Evolutionary conservation across 305 asterid genomes (phyloP).

Genomic region (Fraxinus paxiana): DNA sequence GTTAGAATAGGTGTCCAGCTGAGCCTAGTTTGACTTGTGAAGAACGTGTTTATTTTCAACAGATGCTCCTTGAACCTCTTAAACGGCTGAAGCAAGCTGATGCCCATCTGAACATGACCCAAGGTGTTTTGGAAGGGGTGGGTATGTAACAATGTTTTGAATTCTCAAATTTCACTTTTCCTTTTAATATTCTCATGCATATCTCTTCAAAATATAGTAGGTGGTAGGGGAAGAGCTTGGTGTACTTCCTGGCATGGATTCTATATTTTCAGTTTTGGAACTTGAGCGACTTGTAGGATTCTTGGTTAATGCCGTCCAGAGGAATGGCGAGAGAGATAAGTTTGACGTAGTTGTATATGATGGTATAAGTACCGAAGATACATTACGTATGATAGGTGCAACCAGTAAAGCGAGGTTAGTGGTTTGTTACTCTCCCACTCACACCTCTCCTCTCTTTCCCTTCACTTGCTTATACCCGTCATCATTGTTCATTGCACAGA

Average conservation of each 20-base stretch:
- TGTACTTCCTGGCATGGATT: conserved; percentile 96
- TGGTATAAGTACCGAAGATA: conserved; percentile 82
- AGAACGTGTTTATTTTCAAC: conserved; percentile 25
- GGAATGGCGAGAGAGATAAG: conserved; percentile 35
- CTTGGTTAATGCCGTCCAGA: conserved; percentile 31
- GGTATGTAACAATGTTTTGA: conserved; percentile 45
- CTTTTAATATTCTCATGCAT: conserved; percentile 12
- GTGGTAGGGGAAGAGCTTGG: conserved; percentile 96
- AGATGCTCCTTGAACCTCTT: conserved; percentile 95
- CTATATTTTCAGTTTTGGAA: conserved; percentile 70
- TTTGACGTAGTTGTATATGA: conserved; percentile 73
- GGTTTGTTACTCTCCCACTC: conserved; percentile 9
- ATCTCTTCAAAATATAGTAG: conserved; percentile 42
- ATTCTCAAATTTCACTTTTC: background rate
- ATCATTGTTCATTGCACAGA: conserved; percentile 33
- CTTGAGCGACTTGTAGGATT: conserved; percentile 64
- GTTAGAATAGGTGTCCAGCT: conserved; percentile 15
- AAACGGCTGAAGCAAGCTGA: conserved; percentile 78
- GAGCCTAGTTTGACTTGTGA: conserved; percentile 23
- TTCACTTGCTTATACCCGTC: conserved; percentile 18
- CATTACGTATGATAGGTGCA: conserved; percentile 78
- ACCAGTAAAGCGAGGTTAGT: conserved; percentile 68
- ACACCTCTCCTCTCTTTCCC: background rate
- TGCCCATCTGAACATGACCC: conserved; percentile 78
- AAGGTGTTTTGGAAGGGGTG: conserved; percentile 98